Evolutionary conservation across 192 early-diverging fungal species (phyloP).

Genomic region (Backusella luteola): DNA sequence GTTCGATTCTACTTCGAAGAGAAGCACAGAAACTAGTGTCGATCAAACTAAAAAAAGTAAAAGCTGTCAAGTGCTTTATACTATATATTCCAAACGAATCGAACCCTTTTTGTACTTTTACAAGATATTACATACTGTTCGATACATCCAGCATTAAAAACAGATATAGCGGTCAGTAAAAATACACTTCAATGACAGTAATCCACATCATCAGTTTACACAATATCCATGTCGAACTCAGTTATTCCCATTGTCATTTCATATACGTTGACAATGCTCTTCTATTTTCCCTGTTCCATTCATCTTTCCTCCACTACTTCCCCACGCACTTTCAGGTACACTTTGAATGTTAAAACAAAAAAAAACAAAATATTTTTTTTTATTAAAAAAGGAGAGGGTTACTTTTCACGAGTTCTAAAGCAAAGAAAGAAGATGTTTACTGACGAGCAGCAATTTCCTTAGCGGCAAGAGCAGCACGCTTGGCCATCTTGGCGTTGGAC

Average conservation of each 20-base stretch:
- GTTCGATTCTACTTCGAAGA: no score
- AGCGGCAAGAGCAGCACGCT: constrained; percentile 63
- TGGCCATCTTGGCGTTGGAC: constrained; percentile 80
- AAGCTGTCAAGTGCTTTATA: no score
- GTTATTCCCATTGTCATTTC: not conserved
- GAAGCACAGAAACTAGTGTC: no score
- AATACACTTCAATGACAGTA: no score
- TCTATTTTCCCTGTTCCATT: not conserved
- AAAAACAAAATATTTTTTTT: not conserved
- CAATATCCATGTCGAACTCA: no score
- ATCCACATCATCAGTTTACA: no score
- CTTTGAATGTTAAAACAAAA: not conserved
- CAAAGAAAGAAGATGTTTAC: constrained; percentile 17
- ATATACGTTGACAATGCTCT: not conserved
- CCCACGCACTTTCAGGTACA: not conserved
- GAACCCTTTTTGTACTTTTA: no score
- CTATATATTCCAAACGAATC: no score
- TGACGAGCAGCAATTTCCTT: constrained; percentile 44
- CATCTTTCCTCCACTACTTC: not conserved
- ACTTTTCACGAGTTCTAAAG: not conserved
- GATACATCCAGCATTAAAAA: no score
- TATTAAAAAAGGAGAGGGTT: not conserved
- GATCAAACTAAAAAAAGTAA: no score
- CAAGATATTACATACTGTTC: no score
- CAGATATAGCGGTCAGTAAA: no score